Percentiles rank a stretch among this genome's conserved stretches.
phyloP scores from a whole-genome alignment of 2,329 filamentous ascomycete species.

The Alternaria panax region DNA sequence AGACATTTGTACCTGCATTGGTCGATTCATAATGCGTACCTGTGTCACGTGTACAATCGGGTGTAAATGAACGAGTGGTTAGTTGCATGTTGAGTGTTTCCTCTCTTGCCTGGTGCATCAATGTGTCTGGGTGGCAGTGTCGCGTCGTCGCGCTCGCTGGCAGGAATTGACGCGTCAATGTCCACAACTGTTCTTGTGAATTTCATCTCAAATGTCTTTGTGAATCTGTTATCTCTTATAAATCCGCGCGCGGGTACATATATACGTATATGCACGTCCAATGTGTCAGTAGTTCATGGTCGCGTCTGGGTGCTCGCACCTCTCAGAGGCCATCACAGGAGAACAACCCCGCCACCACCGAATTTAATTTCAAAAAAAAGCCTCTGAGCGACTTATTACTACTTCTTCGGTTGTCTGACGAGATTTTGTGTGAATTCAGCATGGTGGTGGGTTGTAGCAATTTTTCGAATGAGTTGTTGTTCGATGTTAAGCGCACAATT shows the following conservation, averaged over 20 bases:
- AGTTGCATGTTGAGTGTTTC: conserved; percentile 14
- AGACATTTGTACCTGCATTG: conserved; percentile 11
- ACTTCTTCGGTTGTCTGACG: rapidly evolving
- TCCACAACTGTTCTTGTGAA: not conserved
- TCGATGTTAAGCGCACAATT: not conserved
- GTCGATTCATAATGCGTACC: not conserved
- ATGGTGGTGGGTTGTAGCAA: not conserved
- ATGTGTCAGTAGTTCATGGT: not conserved
- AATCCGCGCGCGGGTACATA: not conserved
- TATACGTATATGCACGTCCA: not conserved
- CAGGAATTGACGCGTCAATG: not conserved
- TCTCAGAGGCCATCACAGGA: not conserved
- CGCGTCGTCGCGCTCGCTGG: not conserved
- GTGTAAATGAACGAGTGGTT: conserved; percentile 11
- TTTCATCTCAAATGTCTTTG: no score
- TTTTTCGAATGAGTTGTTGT: not conserved
- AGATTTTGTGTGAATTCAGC: not conserved
- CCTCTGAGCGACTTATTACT: not conserved
- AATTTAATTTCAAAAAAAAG: not conserved
- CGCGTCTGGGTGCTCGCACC: not conserved
- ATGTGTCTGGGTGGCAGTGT: not conserved
- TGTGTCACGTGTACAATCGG: not conserved
- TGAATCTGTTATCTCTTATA: not conserved
- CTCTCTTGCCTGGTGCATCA: not conserved
- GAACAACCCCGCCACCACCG: not conserved